A percentile compares a stretch with the other conserved stretches of the same genome.
Evolutionary conservation across 331 rosid species (phyloP).

Genomic region (Malus hybrid): DNA sequence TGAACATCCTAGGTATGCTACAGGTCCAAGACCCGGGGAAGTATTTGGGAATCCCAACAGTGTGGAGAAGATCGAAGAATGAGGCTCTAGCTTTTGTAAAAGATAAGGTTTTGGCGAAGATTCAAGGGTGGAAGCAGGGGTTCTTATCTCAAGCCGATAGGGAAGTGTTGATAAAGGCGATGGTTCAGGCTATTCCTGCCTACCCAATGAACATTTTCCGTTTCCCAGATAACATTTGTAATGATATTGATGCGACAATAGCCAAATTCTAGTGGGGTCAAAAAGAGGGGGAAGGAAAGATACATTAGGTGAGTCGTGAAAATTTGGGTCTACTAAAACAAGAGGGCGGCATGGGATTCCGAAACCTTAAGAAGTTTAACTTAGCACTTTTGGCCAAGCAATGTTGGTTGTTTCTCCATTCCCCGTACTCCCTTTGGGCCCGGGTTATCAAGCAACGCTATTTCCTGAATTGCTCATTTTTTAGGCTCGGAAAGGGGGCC

Average conservation of each 20-base stretch:
- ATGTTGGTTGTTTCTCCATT: not conserved
- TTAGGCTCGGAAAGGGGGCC: fast-evolving
- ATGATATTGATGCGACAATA: not conserved
- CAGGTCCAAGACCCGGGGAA: fast-evolving
- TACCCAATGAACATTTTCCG: not conserved
- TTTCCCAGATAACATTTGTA: not conserved
- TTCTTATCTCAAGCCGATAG: not conserved
- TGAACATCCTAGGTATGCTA: fast-evolving
- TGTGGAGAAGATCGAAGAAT: too few relatives aligned
- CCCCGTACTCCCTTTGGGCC: too few relatives aligned
- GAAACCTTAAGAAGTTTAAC: not conserved
- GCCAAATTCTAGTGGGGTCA: not conserved
- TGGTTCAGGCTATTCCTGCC: not conserved
- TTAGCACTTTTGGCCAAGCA: not conserved
- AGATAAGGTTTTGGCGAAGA: too few relatives aligned
- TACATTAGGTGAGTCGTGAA: not conserved
- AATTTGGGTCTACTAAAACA: not conserved
- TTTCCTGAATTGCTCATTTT: too few relatives aligned
- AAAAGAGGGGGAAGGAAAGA: fast-evolving
- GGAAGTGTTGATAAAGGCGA: not conserved
- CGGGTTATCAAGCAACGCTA: too few relatives aligned
- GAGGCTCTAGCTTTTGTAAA: too few relatives aligned
- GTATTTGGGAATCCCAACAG: not conserved
- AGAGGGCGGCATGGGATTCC: not conserved
- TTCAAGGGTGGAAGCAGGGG: too few relatives aligned